Base-by-base conservation (phyloP, 352 stramenopile species). In the Globisporangium middletonii region DNA sequence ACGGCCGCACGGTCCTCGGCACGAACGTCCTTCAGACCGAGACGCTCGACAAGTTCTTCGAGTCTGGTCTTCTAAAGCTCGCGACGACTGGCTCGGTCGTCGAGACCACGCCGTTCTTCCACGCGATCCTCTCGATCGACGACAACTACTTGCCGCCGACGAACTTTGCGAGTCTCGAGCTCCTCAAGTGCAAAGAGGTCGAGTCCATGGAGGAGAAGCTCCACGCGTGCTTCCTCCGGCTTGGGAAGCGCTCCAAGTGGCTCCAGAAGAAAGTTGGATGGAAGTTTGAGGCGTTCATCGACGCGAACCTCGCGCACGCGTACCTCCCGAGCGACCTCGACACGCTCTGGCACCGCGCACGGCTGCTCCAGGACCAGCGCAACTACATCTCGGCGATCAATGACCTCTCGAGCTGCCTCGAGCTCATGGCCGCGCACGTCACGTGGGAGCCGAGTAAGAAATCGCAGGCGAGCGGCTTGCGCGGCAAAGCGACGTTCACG, bases 1-100 rank as follows among this genome's bases (percentile, higher is more conserved):
- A 53, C 26, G 51, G 43, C 3, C 30, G 55, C 4, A 38, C 28
- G 0, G 28, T 12, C 2, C 5, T 27, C 11, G 53, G 44, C 2
- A 65, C 55, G 3, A 55, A 54, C 4, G 54, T 59, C 4, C 27
- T 71, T 1, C 73, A 77, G 30, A 69, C 52, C 7, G 71, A 83
- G 44, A 73, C 71, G 38, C 55, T 84, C 6, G 73, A 86, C 66
- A 83, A 80, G 45, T 75, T 84, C n/a, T 84, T 77, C 28, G 74
- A 84, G 38, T 66, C 72, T 0, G 76, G 72, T 1, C 44, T 84
- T 1, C 46, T 83, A 12, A 82, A 83, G 43, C 57, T 86, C 2
- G 66, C 69, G 0, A 37, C 59, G 1, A 76, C 43, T 9, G 69
- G 68, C 1, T 73, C 53, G 18, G 57, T 81, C 35, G 62, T 54